These are phyloP conservation scores for Puccinia hordei DNA, from an alignment of 1,284 basidiomycete species.

Conservation along the genomic window DNA sequence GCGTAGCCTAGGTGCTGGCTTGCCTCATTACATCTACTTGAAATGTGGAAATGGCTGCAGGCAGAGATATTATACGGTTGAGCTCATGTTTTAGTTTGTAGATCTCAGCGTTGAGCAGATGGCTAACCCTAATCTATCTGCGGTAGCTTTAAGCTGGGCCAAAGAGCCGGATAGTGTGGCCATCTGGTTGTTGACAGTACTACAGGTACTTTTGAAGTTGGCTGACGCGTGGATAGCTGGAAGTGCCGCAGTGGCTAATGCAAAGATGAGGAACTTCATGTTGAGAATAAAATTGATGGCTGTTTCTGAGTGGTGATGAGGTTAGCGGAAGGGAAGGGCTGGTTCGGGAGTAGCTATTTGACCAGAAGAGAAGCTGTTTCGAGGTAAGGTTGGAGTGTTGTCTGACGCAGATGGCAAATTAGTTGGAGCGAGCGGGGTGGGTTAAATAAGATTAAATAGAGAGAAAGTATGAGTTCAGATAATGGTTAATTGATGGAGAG, in stretches of 20 bases:
- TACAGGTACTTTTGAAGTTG: conserved; percentile 24
- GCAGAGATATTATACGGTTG: neutral
- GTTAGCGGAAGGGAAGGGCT: neutral
- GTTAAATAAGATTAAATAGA: too few species aligned
- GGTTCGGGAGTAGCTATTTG: neutral
- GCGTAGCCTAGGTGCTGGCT: neutral
- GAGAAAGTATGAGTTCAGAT: too few species aligned
- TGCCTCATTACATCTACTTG: conserved; percentile 15
- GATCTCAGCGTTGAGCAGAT: neutral
- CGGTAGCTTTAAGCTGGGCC: neutral
- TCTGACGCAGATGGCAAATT: too few species aligned
- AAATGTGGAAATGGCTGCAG: conserved; percentile 20
- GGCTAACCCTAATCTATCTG: conserved; percentile 6
- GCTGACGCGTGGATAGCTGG: conserved; percentile 4
- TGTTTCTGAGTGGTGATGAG: neutral
- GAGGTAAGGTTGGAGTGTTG: too few species aligned
- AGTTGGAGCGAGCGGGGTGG: too few species aligned
- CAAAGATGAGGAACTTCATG: conserved; percentile 24
- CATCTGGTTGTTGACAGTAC: conserved; percentile 24
- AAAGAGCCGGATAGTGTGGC: neutral
- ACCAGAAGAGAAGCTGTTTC: neutral
- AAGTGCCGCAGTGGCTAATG: neutral
- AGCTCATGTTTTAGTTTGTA: neutral
- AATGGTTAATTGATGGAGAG: too few species aligned
- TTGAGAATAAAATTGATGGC: neutral